These are phyloP conservation scores for Croton setiger DNA, from an alignment of 441 rosid genomes.

Conservation along the genomic window DNA sequence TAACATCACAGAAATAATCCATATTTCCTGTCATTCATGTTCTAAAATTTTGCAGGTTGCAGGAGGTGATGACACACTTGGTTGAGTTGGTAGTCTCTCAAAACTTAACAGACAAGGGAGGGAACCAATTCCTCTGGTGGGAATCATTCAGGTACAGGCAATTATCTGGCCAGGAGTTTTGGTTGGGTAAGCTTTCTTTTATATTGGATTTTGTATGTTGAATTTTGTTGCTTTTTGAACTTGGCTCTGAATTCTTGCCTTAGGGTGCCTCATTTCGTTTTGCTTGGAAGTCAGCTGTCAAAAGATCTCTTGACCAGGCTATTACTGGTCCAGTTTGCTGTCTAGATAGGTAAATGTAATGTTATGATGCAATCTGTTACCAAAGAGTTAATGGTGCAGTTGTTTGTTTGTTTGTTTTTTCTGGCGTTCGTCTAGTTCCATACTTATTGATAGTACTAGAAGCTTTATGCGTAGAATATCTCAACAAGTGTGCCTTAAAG, in stretches of 20 bases:
- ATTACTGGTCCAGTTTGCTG: conserved; percentile 50
- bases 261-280: conserved; percentile 97
- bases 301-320: conserved; percentile 68
- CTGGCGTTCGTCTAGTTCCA: neutral
- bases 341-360: conserved; percentile 61
- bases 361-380: conserved; percentile 4
- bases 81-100: conserved; percentile 92
- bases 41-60: conserved; percentile 60
- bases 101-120: conserved; percentile 50
- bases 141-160: conserved; percentile 92
- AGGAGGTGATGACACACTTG: conserved; percentile 98
- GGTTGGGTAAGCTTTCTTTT: conserved; percentile 68
- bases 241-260: conserved; percentile 9
- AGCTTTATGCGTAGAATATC: neutral
- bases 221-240: conserved; percentile 12
- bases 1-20: neutral
- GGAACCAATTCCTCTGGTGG: conserved; percentile 79
- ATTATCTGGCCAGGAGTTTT: conserved; percentile 89
- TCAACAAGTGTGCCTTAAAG: too few species aligned
- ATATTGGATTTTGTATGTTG: conserved; percentile 17
- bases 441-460: neutral
- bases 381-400: neutral
- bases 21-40: neutral
- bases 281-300: conserved; percentile 89
- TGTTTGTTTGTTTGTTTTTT: neutral